Percentiles rank a stretch among this genome's conserved stretches.
Conservation (phyloP, 148 eudicot species). For the Chenopodium suecicum region DNA sequence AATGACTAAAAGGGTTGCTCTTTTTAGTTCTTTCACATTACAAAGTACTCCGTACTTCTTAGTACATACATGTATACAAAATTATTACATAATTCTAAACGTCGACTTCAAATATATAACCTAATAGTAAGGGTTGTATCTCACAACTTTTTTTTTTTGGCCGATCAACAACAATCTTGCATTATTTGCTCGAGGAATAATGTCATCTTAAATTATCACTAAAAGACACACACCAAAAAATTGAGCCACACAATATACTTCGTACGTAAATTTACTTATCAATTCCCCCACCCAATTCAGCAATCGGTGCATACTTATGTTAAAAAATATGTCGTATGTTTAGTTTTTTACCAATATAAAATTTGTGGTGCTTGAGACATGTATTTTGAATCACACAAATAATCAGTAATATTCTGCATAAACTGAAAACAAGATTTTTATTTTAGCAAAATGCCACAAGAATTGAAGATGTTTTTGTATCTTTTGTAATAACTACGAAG, state of each 20-base stretch:
- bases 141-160: no score
- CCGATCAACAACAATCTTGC: background rate
- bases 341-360: background rate
- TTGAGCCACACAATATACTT: background rate
- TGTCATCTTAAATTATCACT: background rate
- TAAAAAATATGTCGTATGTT: background rate
- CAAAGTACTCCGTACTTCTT: no score
- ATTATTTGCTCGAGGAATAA: background rate
- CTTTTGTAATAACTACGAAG: slow-evolving; percentile 1
- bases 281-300: background rate
- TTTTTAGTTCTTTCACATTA: no score
- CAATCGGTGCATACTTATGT: slow-evolving; percentile 11
- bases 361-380: background rate
- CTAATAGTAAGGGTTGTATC: no score
- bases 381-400: background rate
- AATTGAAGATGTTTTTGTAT: slow-evolving; percentile 19
- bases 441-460: background rate
- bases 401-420: background rate
- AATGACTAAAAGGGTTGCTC: no score
- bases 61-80: no score
- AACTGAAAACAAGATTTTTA: slow-evolving; percentile 4
- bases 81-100: no score
- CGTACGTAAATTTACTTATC: background rate
- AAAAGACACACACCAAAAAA: no score
- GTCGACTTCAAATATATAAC: no score